Evolutionary conservation across 2,329 filamentous ascomycete genomes (phyloP).

Genomic region (Sphaerostilbella broomeana): DNA sequence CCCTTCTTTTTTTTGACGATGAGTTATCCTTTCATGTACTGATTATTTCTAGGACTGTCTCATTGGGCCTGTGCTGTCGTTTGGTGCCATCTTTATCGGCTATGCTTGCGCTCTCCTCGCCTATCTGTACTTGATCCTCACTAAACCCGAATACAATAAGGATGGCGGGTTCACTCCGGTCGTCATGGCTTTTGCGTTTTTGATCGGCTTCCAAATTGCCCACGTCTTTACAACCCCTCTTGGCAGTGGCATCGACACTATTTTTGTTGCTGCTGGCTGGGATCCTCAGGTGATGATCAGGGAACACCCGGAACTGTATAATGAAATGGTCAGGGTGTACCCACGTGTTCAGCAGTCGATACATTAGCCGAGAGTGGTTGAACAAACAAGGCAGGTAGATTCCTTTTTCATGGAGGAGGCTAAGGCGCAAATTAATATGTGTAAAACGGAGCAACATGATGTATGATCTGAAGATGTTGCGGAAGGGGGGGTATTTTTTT

Average conservation of each 20-base stretch:
- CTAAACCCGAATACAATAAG: slow-evolving; percentile 69
- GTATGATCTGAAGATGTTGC: too few relatives aligned
- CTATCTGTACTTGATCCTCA: slow-evolving; percentile 82
- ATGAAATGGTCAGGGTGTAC: slow-evolving; percentile 72
- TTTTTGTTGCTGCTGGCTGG: slow-evolving; percentile 74
- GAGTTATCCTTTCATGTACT: slow-evolving; percentile 8
- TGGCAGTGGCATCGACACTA: slow-evolving; percentile 81
- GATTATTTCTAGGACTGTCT: slow-evolving; percentile 57
- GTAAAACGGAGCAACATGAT: too few relatives aligned
- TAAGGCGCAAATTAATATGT: too few relatives aligned
- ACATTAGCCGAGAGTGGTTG: slow-evolving; percentile 29
- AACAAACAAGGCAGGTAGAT: too few relatives aligned
- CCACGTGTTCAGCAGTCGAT: slow-evolving; percentile 77
- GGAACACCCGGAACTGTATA: slow-evolving; percentile 76
- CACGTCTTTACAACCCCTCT: slow-evolving; percentile 87
- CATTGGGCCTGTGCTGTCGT: slow-evolving; percentile 65
- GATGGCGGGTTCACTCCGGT: slow-evolving; percentile 65
- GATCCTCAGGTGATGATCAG: slow-evolving; percentile 67
- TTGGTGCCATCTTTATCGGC: slow-evolving; percentile 76
- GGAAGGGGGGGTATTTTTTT: too few relatives aligned
- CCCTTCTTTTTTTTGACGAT: accelerated
- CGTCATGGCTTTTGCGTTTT: slow-evolving; percentile 76
- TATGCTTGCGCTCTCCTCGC: slow-evolving; percentile 76
- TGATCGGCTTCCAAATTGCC: slow-evolving; percentile 84
- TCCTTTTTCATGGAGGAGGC: too few relatives aligned